phyloP scores from a whole-genome alignment of 768 basidiomycete genomes.

The Suillus cothurnatus region DNA sequence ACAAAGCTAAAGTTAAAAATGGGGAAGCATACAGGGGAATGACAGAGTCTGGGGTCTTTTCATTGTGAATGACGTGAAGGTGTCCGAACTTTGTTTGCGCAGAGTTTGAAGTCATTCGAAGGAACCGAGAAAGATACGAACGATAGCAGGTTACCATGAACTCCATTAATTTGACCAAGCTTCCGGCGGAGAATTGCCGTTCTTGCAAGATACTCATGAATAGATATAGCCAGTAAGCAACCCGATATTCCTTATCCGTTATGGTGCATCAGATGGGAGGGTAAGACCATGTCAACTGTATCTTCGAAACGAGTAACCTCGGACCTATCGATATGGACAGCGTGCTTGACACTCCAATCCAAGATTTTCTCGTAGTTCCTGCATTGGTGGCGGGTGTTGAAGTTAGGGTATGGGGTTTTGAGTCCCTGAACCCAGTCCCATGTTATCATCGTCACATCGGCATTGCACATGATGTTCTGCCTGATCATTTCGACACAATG shows the following conservation, averaged over 20 bases:
- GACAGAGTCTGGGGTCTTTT: too few relatives aligned
- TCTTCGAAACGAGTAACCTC: not conserved
- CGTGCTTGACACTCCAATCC: not conserved
- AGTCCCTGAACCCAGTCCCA: slow-evolving; percentile 14
- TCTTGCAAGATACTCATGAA: not conserved
- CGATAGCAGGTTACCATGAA: too few relatives aligned
- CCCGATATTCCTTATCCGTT: not conserved
- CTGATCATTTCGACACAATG: slow-evolving; percentile 13
- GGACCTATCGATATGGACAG: not conserved
- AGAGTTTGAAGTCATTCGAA: too few relatives aligned
- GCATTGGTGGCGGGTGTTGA: slow-evolving; percentile 8
- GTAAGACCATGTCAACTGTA: not conserved
- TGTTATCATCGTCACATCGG: slow-evolving; percentile 14
- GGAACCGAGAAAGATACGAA: too few relatives aligned
- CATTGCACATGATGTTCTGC: slow-evolving; percentile 15
- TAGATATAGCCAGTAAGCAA: not conserved
- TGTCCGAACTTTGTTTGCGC: too few relatives aligned
- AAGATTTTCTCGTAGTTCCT: not conserved
- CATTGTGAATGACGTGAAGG: too few relatives aligned
- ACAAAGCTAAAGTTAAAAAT: too few relatives aligned
- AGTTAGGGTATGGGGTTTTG: not conserved
- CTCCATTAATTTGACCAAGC: too few relatives aligned
- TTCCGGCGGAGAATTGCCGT: too few relatives aligned
- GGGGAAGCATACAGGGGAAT: too few relatives aligned
- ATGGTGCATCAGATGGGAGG: not conserved